A percentile compares a stretch with the other conserved stretches of the same genome.
Evolutionary conservation across 1,284 basidiomycete genomes (phyloP).

Genomic region (Melampsora abietis-canadensis): DNA sequence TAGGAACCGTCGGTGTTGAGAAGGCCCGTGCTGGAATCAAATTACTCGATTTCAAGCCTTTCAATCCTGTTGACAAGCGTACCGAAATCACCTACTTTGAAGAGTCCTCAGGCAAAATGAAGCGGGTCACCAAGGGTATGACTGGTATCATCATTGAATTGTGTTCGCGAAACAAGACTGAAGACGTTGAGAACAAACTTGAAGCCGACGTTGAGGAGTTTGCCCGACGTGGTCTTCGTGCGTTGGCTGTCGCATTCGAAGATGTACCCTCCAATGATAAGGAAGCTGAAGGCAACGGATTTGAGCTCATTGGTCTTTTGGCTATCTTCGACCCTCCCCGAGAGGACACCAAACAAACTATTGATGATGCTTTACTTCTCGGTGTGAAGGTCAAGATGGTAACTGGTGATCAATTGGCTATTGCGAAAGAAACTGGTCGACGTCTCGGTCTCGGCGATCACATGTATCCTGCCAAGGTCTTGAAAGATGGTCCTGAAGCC

Average conservation of each 20-base stretch:
- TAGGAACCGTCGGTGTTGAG: constrained; percentile 54
- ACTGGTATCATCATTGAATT: constrained; percentile 68
- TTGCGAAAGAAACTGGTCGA: constrained; percentile 97
- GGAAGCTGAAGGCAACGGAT: constrained; percentile 85
- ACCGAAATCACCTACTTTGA: constrained; percentile 97
- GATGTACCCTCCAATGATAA: constrained; percentile 66
- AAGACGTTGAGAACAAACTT: constrained; percentile 80
- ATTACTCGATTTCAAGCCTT: constrained; percentile 96
- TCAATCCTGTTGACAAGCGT: constrained; percentile 98
- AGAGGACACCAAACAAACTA: constrained; percentile 97
- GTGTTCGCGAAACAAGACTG: constrained; percentile 93
- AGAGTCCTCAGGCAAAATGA: constrained; percentile 85
- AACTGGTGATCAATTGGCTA: constrained; percentile 97
- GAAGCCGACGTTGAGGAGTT: constrained; percentile 94
- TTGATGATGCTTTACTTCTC: constrained; percentile 90
- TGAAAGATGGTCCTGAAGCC: constrained; percentile 82
- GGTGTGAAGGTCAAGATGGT: constrained; percentile 99
- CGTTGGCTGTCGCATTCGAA: constrained; percentile 92
- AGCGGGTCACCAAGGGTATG: constrained; percentile 99
- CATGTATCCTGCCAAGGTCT: constrained; percentile 93
- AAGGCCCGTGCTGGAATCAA: constrained; percentile 85
- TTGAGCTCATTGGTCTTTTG: constrained; percentile 93
- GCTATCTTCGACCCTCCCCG: constrained; percentile 97
- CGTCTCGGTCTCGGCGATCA: constrained; percentile 93
- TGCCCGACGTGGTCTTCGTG: constrained; percentile 91